Base-by-base conservation (phyloP, 2,329 filamentous ascomycete genomes). In the Alternaria tenuissima region DNA sequence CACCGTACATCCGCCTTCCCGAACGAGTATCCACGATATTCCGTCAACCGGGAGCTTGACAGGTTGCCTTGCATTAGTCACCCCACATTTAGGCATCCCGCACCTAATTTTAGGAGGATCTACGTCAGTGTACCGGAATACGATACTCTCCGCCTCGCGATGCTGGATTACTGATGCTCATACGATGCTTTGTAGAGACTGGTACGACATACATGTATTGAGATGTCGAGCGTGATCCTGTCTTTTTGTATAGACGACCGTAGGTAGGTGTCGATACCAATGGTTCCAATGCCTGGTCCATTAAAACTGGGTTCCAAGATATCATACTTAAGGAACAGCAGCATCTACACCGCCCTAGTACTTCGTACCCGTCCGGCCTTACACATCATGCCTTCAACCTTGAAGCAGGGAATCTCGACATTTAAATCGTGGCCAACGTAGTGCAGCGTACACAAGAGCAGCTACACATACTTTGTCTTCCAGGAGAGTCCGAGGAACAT, bases 21-120 rank as follows among this genome's bases (percentile, higher is more conserved):
- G 22, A 53, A 39, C 32, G 7, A 18, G 39, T 42, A 42, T 18
- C 18, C 43, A 46, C 42, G 49, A 46, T 34, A 20, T 43, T 39
- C 30, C 30, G 28, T 30, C 22, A 4, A n/a, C 34, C 39, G 22
- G 11, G 26, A 38, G 39, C 38, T 44, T 52, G 28, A 6, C 20
- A 34, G 28, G 22, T 28, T 30, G 51, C 34, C 32, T 46, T 57
- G 38, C 49, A 57, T 30, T 47, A 47, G 38, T 12, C 41, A 61
- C 54, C 41, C 54, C 44, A 32, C 38, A 44, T 34, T 51, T 55
- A 58, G 59, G 55, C 28, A 54, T 32, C 55, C 49, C 28, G 9
- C 14, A 6, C 22, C 46, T 61, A 58, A 48, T 22, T 58, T 34
- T 61, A 61, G 59, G 32, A 47, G n/a, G 5, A 58, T 36, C 55